phyloP scores from a whole-genome alignment of 2,329 filamentous ascomycete genomes.

The Trichoderma sp. region DNA sequence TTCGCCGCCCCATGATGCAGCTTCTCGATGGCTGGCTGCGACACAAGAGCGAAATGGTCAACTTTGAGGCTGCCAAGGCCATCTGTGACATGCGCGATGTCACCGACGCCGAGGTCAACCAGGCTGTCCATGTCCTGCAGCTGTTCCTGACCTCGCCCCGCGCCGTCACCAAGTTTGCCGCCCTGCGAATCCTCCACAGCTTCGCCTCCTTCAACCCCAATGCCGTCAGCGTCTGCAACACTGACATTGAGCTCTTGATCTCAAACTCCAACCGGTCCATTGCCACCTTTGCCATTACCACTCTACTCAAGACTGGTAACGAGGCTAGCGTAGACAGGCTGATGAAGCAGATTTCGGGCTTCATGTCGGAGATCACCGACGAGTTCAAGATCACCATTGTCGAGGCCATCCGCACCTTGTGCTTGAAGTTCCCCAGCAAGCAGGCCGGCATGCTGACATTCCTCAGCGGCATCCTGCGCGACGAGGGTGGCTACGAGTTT shows the following conservation, averaged over 20 bases:
- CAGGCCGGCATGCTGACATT: conserved; percentile 97
- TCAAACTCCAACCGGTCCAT: conserved; percentile 97
- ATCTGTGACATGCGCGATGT: conserved; percentile 95
- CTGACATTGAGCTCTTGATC: conserved; percentile 94
- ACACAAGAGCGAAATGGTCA: conserved; percentile 99
- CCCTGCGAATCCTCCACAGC: conserved; percentile 92
- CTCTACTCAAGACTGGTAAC: conserved; percentile 95
- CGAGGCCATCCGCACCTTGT: conserved; percentile 93
- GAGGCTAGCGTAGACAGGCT: conserved; percentile 94
- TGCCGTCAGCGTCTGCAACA: conserved; percentile 90
- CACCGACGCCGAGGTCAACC: conserved; percentile 83
- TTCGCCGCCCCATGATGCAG: conserved; percentile 95
- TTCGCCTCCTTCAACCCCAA: conserved; percentile 96
- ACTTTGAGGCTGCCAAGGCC: conserved; percentile 97
- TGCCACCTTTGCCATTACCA: conserved; percentile 97
- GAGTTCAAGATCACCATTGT: conserved; percentile 99
- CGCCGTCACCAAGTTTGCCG: conserved; percentile 95
- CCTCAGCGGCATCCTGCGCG: conserved; percentile 91
- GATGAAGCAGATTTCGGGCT: conserved; percentile 97
- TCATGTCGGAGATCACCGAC: conserved; percentile 99
- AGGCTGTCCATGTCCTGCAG: conserved; percentile 92
- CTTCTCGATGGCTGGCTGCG: conserved; percentile 93
- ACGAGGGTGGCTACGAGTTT: conserved; percentile 97
- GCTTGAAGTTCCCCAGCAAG: conserved; percentile 96
- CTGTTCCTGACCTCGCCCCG: conserved; percentile 94